phyloP scores from a whole-genome alignment of 768 basidiomycete species.

The Tricholoma sp. region DNA sequence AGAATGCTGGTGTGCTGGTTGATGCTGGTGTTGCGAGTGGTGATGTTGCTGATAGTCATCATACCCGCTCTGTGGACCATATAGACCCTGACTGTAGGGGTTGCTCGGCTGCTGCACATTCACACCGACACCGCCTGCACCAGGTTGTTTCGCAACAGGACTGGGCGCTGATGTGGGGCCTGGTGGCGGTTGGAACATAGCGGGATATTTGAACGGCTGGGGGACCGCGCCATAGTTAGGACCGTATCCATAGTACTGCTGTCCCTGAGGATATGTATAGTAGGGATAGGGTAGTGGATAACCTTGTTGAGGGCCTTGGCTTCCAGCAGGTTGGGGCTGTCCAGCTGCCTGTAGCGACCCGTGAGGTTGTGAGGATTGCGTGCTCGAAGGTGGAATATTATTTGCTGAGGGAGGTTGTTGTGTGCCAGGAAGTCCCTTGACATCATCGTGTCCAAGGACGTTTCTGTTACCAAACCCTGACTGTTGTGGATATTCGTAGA shows the following conservation, averaged over 20 bases:
- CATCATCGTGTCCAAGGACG: constrained; percentile 68
- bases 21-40: constrained; percentile 44
- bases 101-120: constrained; percentile 44
- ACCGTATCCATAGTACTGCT: constrained; percentile 70
- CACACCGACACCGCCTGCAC: constrained; percentile 40
- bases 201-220: constrained; percentile 72
- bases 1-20: constrained; percentile 46
- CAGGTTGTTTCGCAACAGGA: constrained; percentile 63
- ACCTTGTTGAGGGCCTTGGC: constrained; percentile 61
- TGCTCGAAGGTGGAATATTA: constrained; percentile 46
- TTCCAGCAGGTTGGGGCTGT: constrained; percentile 56
- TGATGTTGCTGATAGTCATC: constrained; percentile 49
- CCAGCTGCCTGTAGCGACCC: constrained; percentile 41
- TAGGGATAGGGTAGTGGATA: constrained; percentile 59
- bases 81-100: constrained; percentile 59
- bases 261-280: constrained; percentile 69
- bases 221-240: constrained; percentile 48
- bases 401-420: constrained; percentile 50
- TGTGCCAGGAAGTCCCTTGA: constrained; percentile 60
- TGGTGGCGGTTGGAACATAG: constrained; percentile 71
- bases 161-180: constrained; percentile 62
- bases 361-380: constrained; percentile 56
- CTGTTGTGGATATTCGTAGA: constrained; percentile 73
- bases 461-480: constrained; percentile 60
- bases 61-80: constrained; percentile 47